Percentiles rank a stretch among this genome's conserved stretches.
Evolutionary conservation across 192 early-diverging fungal genomes (phyloP).

Genomic region (Obelidium mucronatum): DNA sequence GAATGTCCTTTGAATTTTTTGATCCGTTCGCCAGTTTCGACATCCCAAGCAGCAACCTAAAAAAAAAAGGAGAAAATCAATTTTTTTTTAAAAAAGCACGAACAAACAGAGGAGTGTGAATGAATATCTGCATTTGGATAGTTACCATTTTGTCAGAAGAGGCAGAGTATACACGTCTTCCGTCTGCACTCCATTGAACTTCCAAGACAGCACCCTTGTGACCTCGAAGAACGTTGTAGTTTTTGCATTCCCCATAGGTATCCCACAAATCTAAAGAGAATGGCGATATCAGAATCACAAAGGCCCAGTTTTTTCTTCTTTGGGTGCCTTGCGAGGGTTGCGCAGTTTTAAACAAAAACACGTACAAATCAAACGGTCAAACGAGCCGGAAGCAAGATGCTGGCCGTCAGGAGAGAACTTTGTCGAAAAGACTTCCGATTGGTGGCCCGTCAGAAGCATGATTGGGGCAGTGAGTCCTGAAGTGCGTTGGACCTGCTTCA

Average conservation of each 20-base stretch:
- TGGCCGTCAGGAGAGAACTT: conserved; percentile 88
- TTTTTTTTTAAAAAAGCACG: neutral
- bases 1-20: conserved; percentile 83
- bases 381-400: conserved; percentile 81
- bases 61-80: conserved; percentile 28
- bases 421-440: conserved; percentile 82
- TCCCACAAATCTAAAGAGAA: conserved; percentile 74
- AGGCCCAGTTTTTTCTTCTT: no score
- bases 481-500: conserved; percentile 61
- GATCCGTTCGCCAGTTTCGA: conserved; percentile 80
- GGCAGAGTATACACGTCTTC: conserved; percentile 78
- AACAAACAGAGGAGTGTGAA: no score
- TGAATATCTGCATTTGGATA: no score
- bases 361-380: conserved; percentile 85
- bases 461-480: conserved; percentile 84
- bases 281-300: neutral
- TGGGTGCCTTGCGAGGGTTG: neutral
- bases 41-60: conserved; percentile 79
- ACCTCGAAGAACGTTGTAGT: conserved; percentile 87
- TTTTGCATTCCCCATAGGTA: conserved; percentile 87
- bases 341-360: conserved; percentile 7
- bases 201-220: conserved; percentile 87
- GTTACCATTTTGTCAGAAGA: conserved; percentile 73
- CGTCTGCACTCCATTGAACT: conserved; percentile 89
- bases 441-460: conserved; percentile 85